A percentile compares a stretch with the other conserved stretches of the same genome.
Conservation (phyloP, 306 rosid genomes). For the Vigna reflexopilosa region DNA sequence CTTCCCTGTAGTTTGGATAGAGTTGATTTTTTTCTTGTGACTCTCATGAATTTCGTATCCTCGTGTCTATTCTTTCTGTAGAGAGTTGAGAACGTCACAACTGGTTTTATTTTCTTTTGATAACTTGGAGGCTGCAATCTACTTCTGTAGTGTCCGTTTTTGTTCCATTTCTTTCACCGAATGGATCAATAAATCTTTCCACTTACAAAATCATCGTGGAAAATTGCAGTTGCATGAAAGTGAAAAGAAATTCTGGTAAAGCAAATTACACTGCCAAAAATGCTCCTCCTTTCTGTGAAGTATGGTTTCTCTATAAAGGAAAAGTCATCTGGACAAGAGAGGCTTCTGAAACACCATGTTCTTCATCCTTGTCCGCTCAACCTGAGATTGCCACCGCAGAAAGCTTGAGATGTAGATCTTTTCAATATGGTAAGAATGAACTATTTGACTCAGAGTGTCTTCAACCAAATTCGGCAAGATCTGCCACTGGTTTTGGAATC, state of each 20-base stretch:
- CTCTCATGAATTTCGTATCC: not conserved
- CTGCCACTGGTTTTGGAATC: conserved; percentile 40
- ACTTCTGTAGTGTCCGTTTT: conserved; percentile 19
- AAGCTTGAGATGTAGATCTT: conserved; percentile 50
- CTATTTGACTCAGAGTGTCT: conserved; percentile 43
- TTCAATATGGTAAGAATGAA: conserved; percentile 48
- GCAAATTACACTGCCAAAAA: conserved; percentile 77
- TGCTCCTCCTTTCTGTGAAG: conserved; percentile 77
- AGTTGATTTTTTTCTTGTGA: not conserved
- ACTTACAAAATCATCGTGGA: conserved; percentile 43
- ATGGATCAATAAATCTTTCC: conserved; percentile 29
- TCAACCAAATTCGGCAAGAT: conserved; percentile 51
- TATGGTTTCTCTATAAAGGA: conserved; percentile 85
- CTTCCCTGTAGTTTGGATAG: not conserved
- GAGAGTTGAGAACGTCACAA: conserved; percentile 2
- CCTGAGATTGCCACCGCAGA: conserved; percentile 50
- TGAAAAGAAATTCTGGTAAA: conserved; percentile 75
- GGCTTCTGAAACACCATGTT: conserved; percentile 64
- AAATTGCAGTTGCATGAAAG: conserved; percentile 70
- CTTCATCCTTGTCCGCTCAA: conserved; percentile 51
- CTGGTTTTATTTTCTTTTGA: not conserved
- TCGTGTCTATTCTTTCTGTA: conserved; percentile 13
- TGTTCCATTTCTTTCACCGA: conserved; percentile 3
- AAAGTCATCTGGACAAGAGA: conserved; percentile 83
- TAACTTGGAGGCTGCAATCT: conserved; percentile 28